These are phyloP conservation scores for Aspergillus transmontanensis DNA, from an alignment of 2,329 filamentous ascomycete genomes.

Conservation along the genomic window DNA sequence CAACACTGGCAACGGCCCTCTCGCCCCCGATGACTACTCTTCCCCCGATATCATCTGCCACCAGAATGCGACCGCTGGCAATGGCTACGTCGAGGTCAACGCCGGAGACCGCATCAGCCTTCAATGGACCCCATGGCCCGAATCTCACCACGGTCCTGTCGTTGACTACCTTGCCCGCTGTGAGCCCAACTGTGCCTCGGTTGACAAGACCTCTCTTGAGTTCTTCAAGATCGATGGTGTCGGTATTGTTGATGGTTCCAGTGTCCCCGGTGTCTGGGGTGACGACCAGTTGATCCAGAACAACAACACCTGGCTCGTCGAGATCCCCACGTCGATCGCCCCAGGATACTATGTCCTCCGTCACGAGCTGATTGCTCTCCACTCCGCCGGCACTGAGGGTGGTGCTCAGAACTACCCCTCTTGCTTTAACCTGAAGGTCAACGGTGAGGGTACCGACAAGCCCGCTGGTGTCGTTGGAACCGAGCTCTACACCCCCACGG, in stretches of 20 bases:
- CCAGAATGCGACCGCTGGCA: constrained; percentile 53
- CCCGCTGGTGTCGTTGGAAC: constrained; percentile 53
- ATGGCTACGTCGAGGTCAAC: constrained; percentile 53
- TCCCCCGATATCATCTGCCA: constrained; percentile 62
- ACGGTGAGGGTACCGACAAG: constrained; percentile 50
- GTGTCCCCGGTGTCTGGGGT: constrained; percentile 53
- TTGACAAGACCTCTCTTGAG: constrained; percentile 53
- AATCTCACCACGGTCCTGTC: constrained; percentile 62
- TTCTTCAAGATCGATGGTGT: constrained; percentile 64
- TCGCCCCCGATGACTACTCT: constrained; percentile 45
- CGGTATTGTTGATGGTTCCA: constrained; percentile 50
- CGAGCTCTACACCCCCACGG: constrained; percentile 55
- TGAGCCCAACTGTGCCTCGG: constrained; percentile 54
- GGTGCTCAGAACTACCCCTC: constrained; percentile 55
- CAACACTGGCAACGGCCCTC: constrained; percentile 55
- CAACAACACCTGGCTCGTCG: constrained; percentile 51
- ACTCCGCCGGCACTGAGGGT: constrained; percentile 43
- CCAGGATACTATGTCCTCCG: constrained; percentile 55
- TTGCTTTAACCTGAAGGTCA: constrained; percentile 61
- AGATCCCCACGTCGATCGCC: constrained; percentile 46
- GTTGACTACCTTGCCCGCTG: constrained; percentile 64
- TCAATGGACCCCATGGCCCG: constrained; percentile 65
- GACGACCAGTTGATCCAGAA: constrained; percentile 53
- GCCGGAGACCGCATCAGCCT: constrained; percentile 60
- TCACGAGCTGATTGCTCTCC: constrained; percentile 55